phyloP scores from a whole-genome alignment of 2,329 filamentous ascomycete species.

The Neonectria faginata region DNA sequence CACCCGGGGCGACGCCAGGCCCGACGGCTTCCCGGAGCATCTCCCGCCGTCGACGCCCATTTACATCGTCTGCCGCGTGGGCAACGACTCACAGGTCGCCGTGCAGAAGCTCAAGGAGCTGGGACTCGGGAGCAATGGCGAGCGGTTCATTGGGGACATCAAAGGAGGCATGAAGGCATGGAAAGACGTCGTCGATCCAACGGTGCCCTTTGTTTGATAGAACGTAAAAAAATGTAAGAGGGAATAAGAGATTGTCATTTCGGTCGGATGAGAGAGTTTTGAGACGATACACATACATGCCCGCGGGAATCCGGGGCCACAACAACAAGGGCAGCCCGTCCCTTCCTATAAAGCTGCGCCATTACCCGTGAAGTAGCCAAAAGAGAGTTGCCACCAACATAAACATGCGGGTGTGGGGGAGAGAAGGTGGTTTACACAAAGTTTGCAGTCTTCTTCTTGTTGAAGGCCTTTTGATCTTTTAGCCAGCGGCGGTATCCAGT shows the following conservation, averaged over 20 bases:
- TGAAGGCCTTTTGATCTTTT: conserved; percentile 97
- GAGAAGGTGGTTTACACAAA: conserved; percentile 61
- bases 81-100: conserved; percentile 82
- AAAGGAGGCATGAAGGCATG: conserved; percentile 78
- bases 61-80: conserved; percentile 78
- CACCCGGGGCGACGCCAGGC: conserved; percentile 51
- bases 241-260: conserved; percentile 26
- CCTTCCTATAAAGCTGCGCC: conserved; percentile 38
- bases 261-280: conserved; percentile 44
- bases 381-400: conserved; percentile 22
- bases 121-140: conserved; percentile 63
- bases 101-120: conserved; percentile 73
- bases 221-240: conserved; percentile 20
- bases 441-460: conserved; percentile 86
- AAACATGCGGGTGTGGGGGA: conserved; percentile 21
- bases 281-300: conserved; percentile 45
- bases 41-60: conserved; percentile 64
- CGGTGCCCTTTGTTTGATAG: conserved; percentile 63
- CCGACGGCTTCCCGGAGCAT: conserved; percentile 55
- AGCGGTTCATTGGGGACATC: conserved; percentile 76
- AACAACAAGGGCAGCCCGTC: conserved; percentile 32
- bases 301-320: conserved; percentile 34
- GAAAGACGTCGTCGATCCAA: conserved; percentile 74
- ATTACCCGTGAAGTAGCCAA: conserved; percentile 35
- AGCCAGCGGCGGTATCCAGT: conserved; percentile 93